Conservation (phyloP, 148 eudicot genomes). For the Nepenthes gracilis region DNA sequence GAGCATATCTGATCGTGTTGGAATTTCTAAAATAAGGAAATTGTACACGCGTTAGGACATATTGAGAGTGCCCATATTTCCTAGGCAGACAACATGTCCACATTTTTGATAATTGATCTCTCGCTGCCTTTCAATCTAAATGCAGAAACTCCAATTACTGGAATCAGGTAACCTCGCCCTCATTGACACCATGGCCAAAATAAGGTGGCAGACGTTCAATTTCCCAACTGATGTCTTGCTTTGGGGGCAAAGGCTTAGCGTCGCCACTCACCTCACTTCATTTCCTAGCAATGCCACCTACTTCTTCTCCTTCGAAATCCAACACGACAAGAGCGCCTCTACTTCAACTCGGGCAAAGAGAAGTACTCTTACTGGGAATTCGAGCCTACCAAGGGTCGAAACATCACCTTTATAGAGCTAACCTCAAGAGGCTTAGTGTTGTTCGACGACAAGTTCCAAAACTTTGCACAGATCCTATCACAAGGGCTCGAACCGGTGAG, state of each 20-base stretch:
- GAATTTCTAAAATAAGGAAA: too few species aligned
- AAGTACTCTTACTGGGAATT: slow-evolving; percentile 92
- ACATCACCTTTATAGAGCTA: slow-evolving; percentile 64
- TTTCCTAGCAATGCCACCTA: slow-evolving; percentile 36
- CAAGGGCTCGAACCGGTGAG: slow-evolving; percentile 17
- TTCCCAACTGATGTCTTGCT: slow-evolving; percentile 87
- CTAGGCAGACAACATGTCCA: too few species aligned
- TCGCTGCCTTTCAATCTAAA: background rate
- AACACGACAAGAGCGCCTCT: slow-evolving; percentile 60
- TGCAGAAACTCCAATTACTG: slow-evolving; percentile 67
- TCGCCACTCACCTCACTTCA: slow-evolving; percentile 68
- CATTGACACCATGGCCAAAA: slow-evolving; percentile 42
- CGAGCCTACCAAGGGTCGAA: slow-evolving; percentile 34
- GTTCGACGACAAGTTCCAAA: slow-evolving; percentile 37
- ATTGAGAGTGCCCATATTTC: too few species aligned
- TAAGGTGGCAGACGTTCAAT: slow-evolving; percentile 97
- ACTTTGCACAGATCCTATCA: slow-evolving; percentile 41
- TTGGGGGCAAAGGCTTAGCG: slow-evolving; percentile 72
- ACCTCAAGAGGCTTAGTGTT: slow-evolving; percentile 44
- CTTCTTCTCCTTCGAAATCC: slow-evolving; percentile 76
- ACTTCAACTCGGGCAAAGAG: slow-evolving; percentile 41
- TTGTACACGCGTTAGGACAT: too few species aligned
- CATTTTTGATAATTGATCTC: too few species aligned
- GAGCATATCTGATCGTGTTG: too few species aligned
- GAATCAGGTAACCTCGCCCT: slow-evolving; percentile 75